A percentile compares a stretch with the other conserved stretches of the same genome.
These are phyloP conservation scores for Cupressus sempervirens DNA, from an alignment of 75 land plant species.

Conservation along the genomic window DNA sequence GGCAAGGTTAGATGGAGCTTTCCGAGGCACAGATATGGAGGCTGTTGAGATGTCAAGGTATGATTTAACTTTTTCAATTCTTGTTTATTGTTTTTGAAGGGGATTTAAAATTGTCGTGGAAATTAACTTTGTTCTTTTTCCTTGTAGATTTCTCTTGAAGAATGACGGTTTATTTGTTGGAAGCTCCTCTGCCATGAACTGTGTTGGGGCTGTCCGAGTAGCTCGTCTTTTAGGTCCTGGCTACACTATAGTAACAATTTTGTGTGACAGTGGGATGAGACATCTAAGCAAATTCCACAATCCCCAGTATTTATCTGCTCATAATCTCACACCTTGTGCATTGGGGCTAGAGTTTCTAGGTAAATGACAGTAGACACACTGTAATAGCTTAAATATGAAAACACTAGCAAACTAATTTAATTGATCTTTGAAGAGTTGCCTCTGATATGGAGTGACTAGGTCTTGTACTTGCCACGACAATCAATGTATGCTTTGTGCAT, in stretches of 20 bases:
- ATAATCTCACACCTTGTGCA: conserved; percentile 68
- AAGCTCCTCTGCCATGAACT: conserved; percentile 98
- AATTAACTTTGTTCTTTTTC: neutral
- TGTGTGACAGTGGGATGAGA: conserved; percentile 96
- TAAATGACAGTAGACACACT: conserved; percentile 5
- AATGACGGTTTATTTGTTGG: conserved; percentile 95
- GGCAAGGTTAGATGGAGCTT: conserved; percentile 93
- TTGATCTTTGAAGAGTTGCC: neutral
- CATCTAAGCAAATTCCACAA: conserved; percentile 91
- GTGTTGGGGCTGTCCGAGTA: conserved; percentile 90
- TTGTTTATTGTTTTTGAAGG: neutral
- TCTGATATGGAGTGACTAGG: neutral
- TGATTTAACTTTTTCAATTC: neutral
- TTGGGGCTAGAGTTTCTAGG: conserved; percentile 68
- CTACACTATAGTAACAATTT: conserved; percentile 91
- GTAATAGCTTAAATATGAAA: neutral
- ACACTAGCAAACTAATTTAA: neutral
- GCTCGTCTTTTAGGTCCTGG: conserved; percentile 90
- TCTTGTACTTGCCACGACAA: neutral
- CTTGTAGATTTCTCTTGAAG: conserved; percentile 71
- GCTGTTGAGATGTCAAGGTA: conserved; percentile 99
- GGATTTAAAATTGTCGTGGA: neutral
- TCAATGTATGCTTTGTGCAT: neutral
- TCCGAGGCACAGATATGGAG: conserved; percentile 85
- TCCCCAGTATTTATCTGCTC: conserved; percentile 58